Evolutionary conservation across 331 rosid genomes (phyloP), one percentile per base, ranked within the genome.

Genomic region (Acacia concinna): DNA sequence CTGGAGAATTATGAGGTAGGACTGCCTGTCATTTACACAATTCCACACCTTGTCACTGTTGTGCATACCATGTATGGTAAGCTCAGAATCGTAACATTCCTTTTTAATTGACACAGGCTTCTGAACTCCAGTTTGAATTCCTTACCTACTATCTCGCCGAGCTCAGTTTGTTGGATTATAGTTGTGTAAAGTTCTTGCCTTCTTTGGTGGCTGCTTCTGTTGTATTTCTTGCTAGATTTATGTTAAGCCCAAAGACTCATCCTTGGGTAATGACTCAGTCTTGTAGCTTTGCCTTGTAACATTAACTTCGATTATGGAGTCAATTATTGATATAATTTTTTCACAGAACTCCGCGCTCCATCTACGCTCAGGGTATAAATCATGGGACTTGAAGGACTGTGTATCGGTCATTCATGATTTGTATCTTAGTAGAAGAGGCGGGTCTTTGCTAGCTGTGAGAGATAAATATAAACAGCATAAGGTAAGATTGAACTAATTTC

Each of bases 171-270:
- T 74, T 95, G 72, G 99, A 95, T 35, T 95, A 93, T 70, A 75
- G 79, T 59, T 91, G 92, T 73, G 89, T 95, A 0, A 91, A 88
- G 79, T 91, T 85, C 81, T 77, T 91, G 83, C 98, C 99, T 70
- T 95, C 99, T 60, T 67, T 91, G 90, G 89, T 95, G 62, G 99
- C 99, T 0, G 93, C 98, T 0, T 93, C 98, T 0, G 96, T 87
- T 21, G 77, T 88, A 17, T 95, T 88, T 88, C 88, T 93, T 5
- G 86, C 99, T 1, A 90, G 91, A 71, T 95, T 90, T 71, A 91
- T 93, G 20, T 41, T 89, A 70, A 80, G 40, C 30, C 86, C 96
- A 3, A 90, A 83, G 77, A 68, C 37, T 11, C 86, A 83, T 78
- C 99, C 99, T 54, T 95, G 99, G 99, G 99, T 95, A 88, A 76